These are phyloP conservation scores for Picea sitchensis DNA, from an alignment of 75 land plant genomes.

Conservation along the genomic window DNA sequence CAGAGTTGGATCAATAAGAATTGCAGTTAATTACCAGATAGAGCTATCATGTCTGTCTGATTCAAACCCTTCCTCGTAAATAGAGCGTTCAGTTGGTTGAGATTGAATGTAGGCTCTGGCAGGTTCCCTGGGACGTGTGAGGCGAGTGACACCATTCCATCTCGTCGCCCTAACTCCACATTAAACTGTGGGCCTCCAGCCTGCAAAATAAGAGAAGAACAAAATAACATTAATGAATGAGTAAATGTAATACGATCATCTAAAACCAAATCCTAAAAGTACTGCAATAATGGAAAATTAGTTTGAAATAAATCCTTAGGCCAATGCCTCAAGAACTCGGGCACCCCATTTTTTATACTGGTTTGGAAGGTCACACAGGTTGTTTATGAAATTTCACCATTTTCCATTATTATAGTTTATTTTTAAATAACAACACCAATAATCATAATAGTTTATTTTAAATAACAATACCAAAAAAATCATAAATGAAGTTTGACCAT, in stretches of 20 bases:
- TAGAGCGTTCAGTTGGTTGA: slow-evolving; percentile 29
- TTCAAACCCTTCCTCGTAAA: slow-evolving; percentile 29
- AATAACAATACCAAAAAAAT: background rate
- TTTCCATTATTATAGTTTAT: no score
- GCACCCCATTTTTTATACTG: background rate
- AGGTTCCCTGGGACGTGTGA: slow-evolving; percentile 30
- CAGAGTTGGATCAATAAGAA: background rate
- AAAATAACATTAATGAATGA: background rate
- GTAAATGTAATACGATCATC: background rate
- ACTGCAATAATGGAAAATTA: background rate
- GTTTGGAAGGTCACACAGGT: no score
- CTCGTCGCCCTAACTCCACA: slow-evolving; percentile 56
- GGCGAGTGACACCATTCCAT: slow-evolving; percentile 41
- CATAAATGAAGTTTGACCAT: background rate
- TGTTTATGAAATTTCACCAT: no score
- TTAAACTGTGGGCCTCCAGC: slow-evolving; percentile 57
- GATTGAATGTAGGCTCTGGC: slow-evolving; percentile 37
- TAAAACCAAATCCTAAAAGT: background rate
- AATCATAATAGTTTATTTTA: no score
- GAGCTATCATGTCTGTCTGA: slow-evolving; percentile 49
- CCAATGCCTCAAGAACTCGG: background rate
- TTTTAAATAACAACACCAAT: no score
- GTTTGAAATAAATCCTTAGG: background rate
- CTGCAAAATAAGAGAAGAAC: slow-evolving; percentile 18
- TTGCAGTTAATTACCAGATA: slow-evolving; percentile 13